Conservation (phyloP, 179 eudicot species). For the Spinacia oleracea region DNA sequence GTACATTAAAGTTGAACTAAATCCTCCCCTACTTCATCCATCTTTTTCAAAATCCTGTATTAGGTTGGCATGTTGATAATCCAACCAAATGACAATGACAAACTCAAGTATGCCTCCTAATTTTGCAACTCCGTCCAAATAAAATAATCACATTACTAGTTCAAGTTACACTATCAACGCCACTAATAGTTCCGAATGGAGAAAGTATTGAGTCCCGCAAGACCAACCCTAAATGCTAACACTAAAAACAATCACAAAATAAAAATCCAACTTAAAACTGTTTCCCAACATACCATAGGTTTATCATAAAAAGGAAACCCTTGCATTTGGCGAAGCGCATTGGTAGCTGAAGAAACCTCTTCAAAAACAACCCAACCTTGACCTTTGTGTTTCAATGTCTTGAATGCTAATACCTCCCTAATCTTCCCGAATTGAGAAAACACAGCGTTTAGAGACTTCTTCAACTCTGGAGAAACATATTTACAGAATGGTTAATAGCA, state of each 20-base stretch:
- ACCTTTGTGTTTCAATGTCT: slow-evolving; percentile 94
- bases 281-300: slow-evolving; percentile 62
- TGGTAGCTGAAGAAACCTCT: slow-evolving; percentile 76
- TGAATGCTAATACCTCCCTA: slow-evolving; percentile 90
- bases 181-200: not conserved
- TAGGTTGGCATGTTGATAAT: not conserved
- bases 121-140: not conserved
- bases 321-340: slow-evolving; percentile 90
- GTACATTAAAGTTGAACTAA: not conserved
- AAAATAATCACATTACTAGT: not conserved
- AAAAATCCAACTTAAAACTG: not conserved
- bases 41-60: not conserved
- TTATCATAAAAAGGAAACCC: slow-evolving; percentile 93
- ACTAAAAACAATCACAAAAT: not conserved
- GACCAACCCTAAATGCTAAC: not conserved
- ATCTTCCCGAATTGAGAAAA: slow-evolving; percentile 97
- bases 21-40: not conserved
- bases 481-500: not conserved
- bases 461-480: slow-evolving; percentile 56
- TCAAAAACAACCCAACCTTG: slow-evolving; percentile 99
- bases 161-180: not conserved
- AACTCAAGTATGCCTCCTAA: not conserved
- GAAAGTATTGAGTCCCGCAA: too few relatives aligned
- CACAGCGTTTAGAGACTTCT: slow-evolving; percentile 81
- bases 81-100: not conserved